These are phyloP conservation scores for Staphylotrichum longicolle DNA, from an alignment of 495 filamentous ascomycete species.

Conservation along the genomic window DNA sequence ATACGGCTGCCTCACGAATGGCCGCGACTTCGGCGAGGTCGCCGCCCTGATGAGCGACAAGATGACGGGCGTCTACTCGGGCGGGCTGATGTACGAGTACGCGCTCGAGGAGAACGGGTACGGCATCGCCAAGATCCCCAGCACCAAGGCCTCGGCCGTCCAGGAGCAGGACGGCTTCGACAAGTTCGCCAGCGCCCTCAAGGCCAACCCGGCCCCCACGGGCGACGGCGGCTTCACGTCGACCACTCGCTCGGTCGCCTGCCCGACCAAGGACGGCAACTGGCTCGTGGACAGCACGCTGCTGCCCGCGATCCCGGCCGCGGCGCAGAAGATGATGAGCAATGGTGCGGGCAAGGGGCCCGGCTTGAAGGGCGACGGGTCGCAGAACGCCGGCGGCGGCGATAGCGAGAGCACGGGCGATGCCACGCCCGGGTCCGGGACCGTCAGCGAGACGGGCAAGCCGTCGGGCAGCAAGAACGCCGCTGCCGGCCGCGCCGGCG, in stretches of 20 bases:
- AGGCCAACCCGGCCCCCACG: conserved; percentile 59
- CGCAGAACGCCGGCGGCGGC: conserved; percentile 64
- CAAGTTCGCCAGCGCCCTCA: conserved; percentile 63
- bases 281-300: conserved; percentile 68
- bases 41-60: conserved; percentile 71
- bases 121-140: conserved; percentile 68
- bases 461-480: conserved; percentile 31
- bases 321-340: conserved; percentile 59
- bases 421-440: conserved; percentile 62
- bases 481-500: conserved; percentile 29
- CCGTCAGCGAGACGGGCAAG: conserved; percentile 37
- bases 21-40: conserved; percentile 79
- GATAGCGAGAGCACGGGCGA: conserved; percentile 55
- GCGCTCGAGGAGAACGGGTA: conserved; percentile 71
- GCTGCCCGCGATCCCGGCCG: conserved; percentile 73
- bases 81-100: conserved; percentile 96
- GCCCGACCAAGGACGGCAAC: conserved; percentile 64
- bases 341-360: conserved; percentile 69
- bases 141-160: conserved; percentile 40
- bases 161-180: conserved; percentile 59
- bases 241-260: conserved; percentile 61
- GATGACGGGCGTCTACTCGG: conserved; percentile 93
- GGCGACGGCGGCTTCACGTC: conserved; percentile 77
- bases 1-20: conserved; percentile 81
- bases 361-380: conserved; percentile 70